Evolutionary conservation across 352 stramenopile species (phyloP).

Genomic region (Phytophthora sp.): DNA sequence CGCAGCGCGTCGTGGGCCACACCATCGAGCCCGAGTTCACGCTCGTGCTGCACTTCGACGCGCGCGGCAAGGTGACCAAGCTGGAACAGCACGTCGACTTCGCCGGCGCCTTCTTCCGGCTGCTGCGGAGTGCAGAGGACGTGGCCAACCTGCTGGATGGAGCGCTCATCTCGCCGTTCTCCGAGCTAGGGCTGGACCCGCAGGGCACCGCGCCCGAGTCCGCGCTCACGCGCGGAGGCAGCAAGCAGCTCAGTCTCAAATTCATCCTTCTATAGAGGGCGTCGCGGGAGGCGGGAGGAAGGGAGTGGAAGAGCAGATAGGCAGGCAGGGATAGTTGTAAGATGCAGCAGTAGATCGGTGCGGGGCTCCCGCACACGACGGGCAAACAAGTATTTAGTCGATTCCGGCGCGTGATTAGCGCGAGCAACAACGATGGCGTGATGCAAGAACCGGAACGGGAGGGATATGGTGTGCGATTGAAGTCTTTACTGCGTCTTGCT

Average conservation of each 20-base stretch:
- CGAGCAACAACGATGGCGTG: not conserved
- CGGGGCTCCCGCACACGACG: not conserved
- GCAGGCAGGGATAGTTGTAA: too few species aligned
- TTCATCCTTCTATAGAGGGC: constrained; percentile 63
- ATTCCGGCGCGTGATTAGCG: not conserved
- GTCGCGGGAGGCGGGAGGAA: not conserved
- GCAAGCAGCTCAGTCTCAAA: constrained; percentile 76
- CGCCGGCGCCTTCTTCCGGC: constrained; percentile 49
- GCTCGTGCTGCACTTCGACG: constrained; percentile 62
- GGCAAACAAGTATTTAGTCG: constrained; percentile 14
- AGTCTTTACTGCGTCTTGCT: constrained; percentile 11
- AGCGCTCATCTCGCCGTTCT: constrained; percentile 62
- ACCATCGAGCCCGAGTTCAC: constrained; percentile 64
- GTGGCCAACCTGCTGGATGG: constrained; percentile 42
- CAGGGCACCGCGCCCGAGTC: constrained; percentile 44
- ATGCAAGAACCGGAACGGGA: not conserved
- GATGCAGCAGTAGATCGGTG: too few species aligned
- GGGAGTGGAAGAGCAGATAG: not conserved
- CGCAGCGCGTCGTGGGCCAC: constrained; percentile 56
- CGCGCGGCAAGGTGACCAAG: constrained; percentile 51
- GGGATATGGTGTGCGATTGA: not conserved
- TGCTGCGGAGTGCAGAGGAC: constrained; percentile 43
- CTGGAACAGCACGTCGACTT: constrained; percentile 69
- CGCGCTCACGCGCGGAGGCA: constrained; percentile 41
- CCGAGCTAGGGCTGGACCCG: constrained; percentile 63